phyloP scores from a whole-genome alignment of 495 filamentous ascomycete species.

The Immersiella caudata region DNA sequence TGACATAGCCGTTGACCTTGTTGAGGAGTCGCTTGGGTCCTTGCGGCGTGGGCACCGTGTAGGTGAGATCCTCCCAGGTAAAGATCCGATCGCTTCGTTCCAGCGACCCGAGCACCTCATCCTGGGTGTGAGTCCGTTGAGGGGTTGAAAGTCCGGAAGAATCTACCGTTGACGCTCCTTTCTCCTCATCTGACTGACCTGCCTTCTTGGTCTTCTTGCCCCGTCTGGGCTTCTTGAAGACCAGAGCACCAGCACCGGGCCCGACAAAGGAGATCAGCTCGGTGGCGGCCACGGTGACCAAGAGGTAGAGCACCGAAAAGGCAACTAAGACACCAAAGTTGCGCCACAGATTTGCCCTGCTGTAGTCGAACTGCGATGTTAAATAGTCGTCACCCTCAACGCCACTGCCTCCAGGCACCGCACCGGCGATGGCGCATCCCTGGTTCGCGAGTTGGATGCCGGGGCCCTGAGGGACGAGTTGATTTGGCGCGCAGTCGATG shows the following conservation, averaged over 20 bases:
- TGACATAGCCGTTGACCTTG: constrained; percentile 72
- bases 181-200: constrained; percentile 48
- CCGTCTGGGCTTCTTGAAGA: constrained; percentile 39
- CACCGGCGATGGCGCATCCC: constrained; percentile 63
- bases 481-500: constrained; percentile 48
- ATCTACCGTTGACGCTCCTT: constrained; percentile 30
- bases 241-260: constrained; percentile 32
- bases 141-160: constrained; percentile 35
- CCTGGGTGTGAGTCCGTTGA: constrained; percentile 34
- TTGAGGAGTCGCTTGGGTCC: constrained; percentile 66
- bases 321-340: constrained; percentile 78
- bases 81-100: constrained; percentile 45
- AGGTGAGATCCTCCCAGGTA: constrained; percentile 63
- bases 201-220: constrained; percentile 32
- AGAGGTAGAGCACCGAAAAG: constrained; percentile 68
- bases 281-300: constrained; percentile 64
- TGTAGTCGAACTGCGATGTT: constrained; percentile 58
- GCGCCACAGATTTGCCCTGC: constrained; percentile 70
- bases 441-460: constrained; percentile 55
- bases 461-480: constrained; percentile 64
- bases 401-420: constrained; percentile 49
- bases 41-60: constrained; percentile 65
- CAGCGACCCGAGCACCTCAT: constrained; percentile 21
- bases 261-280: constrained; percentile 57
- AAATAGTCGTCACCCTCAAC: constrained; percentile 67